A percentile compares a stretch with the other conserved stretches of the same genome.
phyloP scores from a whole-genome alignment of 2,329 filamentous ascomycete genomes.

The Pseudopyricularia cyperi region DNA sequence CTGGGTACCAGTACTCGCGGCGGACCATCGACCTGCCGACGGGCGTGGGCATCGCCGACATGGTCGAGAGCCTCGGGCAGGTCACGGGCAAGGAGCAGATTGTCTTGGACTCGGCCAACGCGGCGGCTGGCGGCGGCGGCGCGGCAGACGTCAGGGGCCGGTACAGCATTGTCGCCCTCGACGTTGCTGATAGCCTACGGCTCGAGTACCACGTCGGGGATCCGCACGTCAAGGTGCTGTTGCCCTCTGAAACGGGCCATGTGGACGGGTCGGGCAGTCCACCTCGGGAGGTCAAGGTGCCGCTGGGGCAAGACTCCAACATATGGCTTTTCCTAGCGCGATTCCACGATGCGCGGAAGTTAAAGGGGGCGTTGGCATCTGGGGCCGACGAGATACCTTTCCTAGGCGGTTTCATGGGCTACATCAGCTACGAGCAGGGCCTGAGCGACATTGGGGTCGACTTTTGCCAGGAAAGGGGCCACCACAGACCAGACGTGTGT shows the following conservation, averaged over 20 bases:
- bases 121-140: slow-evolving; percentile 22
- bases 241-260: slow-evolving; percentile 3
- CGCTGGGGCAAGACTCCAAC: slow-evolving; percentile 9
- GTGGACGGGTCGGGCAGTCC: not conserved
- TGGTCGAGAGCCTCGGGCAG: slow-evolving; percentile 37
- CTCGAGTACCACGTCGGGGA: slow-evolving; percentile 44
- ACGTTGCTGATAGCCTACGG: slow-evolving; percentile 40
- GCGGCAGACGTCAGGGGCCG: slow-evolving; percentile 38
- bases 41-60: slow-evolving; percentile 35
- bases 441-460: slow-evolving; percentile 43
- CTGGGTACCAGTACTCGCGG: slow-evolving; percentile 18
- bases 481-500: slow-evolving; percentile 53
- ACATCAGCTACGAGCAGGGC: slow-evolving; percentile 73
- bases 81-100: slow-evolving; percentile 29
- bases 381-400: slow-evolving; percentile 39
- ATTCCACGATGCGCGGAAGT: slow-evolving; percentile 20
- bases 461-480: slow-evolving; percentile 15
- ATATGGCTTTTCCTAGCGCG: slow-evolving; percentile 39
- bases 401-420: slow-evolving; percentile 75
- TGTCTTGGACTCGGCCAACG: slow-evolving; percentile 47
- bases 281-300: slow-evolving; percentile 11
- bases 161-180: slow-evolving; percentile 62
- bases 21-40: slow-evolving; percentile 27
- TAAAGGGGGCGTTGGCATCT: not conserved
- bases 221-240: slow-evolving; percentile 19